Conservation (phyloP, 2,329 filamentous ascomycete species). For the Cladosporium sp. region DNA sequence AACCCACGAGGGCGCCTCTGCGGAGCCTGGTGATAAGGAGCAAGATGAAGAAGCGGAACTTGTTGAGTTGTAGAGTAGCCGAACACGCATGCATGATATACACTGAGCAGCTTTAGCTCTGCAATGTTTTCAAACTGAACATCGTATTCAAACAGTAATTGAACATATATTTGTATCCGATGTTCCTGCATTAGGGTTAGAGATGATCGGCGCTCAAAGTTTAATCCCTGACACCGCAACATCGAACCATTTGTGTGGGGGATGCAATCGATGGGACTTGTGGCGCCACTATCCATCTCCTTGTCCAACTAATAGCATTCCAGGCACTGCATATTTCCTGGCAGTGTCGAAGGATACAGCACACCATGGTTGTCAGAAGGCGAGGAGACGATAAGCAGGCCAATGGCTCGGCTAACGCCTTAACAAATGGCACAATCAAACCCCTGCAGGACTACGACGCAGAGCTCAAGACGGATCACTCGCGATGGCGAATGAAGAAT, state of each 20-base stretch:
- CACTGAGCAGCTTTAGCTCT: neutral
- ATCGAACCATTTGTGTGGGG: conserved; percentile 8
- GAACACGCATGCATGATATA: neutral
- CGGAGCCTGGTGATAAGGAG: neutral
- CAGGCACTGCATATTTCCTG: neutral
- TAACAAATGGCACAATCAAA: conserved; percentile 1
- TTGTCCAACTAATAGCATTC: neutral
- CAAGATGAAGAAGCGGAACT: neutral
- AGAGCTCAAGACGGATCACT: conserved; percentile 64
- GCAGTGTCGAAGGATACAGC: neutral
- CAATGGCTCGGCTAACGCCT: conserved; percentile 26
- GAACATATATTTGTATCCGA: neutral
- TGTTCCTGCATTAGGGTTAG: neutral
- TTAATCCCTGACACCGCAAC: conserved; percentile 3
- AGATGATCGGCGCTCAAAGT: neutral
- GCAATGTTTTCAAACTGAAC: too few species aligned
- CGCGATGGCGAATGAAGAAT: conserved; percentile 80
- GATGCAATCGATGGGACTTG: neutral
- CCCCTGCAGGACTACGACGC: neutral
- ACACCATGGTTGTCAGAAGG: conserved; percentile 24
- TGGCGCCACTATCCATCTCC: neutral
- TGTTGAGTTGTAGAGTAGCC: neutral
- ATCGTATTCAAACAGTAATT: neutral
- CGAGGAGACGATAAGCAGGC: conserved; percentile 23
- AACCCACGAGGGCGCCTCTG: neutral